Conservation (phyloP, 1,284 basidiomycete genomes). For the Leccinum pallidistipes region DNA sequence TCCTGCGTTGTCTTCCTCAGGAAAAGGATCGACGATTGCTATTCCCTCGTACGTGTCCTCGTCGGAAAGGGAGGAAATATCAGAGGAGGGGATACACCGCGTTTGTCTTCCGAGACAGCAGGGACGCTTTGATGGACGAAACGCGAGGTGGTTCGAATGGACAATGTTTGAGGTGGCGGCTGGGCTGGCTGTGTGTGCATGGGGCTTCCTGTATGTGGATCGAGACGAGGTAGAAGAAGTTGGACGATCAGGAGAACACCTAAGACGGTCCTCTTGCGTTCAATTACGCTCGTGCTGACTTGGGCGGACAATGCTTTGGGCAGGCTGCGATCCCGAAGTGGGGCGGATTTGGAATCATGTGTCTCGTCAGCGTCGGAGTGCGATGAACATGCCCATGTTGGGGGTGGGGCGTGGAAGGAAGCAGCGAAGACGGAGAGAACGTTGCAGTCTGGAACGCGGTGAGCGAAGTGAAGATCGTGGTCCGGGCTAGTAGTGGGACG, state of each 20-base stretch:
- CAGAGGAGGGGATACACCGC: constrained; percentile 14
- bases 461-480: constrained; percentile 24
- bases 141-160: constrained; percentile 16
- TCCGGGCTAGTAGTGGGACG: constrained; percentile 15
- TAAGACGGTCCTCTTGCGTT: constrained; percentile 32
- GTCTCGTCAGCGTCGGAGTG: constrained; percentile 7
- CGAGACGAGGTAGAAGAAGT: not conserved
- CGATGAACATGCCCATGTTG: constrained; percentile 14
- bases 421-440: not conserved
- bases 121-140: constrained; percentile 15
- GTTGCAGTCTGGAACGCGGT: constrained; percentile 16
- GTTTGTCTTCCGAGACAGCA: constrained; percentile 18
- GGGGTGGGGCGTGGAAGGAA: constrained; percentile 8
- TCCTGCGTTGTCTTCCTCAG: not conserved
- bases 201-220: constrained; percentile 14
- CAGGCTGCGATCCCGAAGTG: constrained; percentile 21
- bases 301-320: not conserved
- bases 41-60: constrained; percentile 26
- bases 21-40: constrained; percentile 28
- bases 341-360: constrained; percentile 9
- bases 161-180: constrained; percentile 14
- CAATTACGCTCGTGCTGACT: constrained; percentile 18
- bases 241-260: constrained; percentile 9
- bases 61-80: constrained; percentile 15
- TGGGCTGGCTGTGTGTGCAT: constrained; percentile 8